These are phyloP conservation scores for Prunus persica DNA, from an alignment of 306 rosid species.

Conservation along the genomic window DNA sequence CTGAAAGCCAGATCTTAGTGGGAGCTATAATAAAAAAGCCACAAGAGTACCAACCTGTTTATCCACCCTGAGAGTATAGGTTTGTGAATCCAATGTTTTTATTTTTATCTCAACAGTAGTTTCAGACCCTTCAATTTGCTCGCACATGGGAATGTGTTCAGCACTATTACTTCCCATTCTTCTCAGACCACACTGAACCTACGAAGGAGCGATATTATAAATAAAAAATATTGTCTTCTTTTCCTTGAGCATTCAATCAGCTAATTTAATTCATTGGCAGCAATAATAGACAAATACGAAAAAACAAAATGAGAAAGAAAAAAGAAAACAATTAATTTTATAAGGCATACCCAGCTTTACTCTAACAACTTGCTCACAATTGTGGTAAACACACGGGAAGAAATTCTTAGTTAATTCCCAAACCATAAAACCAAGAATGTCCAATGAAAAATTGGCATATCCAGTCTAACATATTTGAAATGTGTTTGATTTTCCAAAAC, in stretches of 20 bases:
- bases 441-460: background rate
- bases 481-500: background rate
- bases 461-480: background rate
- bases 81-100: constrained; percentile 91
- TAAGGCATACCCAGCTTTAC: background rate
- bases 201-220: constrained; percentile 14
- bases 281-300: background rate
- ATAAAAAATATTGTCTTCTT: background rate
- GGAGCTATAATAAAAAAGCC: background rate
- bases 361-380: background rate
- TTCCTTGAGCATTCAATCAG: background rate
- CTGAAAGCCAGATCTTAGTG: background rate
- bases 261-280: background rate
- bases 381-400: background rate
- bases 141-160: constrained; percentile 33
- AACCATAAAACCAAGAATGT: background rate
- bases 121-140: constrained; percentile 58
- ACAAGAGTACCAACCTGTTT: constrained; percentile 60
- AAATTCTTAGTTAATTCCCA: background rate
- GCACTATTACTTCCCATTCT: constrained; percentile 66
- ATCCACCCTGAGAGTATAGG: constrained; percentile 90
- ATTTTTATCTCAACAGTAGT: constrained; percentile 84
- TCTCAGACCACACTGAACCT: constrained; percentile 34
- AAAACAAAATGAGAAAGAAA: background rate
- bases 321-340: background rate